A percentile compares a stretch with the other conserved stretches of the same genome.
Conservation (phyloP, 2,329 filamentous ascomycete genomes). For the Epichloe amarillans region DNA sequence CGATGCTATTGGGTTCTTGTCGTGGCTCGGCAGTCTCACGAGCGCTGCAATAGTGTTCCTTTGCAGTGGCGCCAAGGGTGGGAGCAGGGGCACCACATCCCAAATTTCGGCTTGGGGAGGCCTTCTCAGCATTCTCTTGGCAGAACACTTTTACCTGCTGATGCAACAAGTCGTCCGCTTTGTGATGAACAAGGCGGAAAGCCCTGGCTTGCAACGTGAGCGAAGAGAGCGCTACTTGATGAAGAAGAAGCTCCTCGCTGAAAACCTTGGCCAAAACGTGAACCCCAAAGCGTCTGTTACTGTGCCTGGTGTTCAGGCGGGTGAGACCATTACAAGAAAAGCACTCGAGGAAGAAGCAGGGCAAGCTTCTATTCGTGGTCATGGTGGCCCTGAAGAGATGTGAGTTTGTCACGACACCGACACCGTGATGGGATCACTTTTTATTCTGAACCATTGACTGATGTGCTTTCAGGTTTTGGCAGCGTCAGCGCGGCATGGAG, state of each 20-base stretch:
- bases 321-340: conserved; percentile 50
- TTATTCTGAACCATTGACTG: neutral
- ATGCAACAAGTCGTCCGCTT: conserved; percentile 59
- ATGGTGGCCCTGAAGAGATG: conserved; percentile 37
- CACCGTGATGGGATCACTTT: neutral
- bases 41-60: conserved; percentile 81
- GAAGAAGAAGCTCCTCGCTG: conserved; percentile 65
- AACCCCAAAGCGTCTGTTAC: conserved; percentile 30
- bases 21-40: conserved; percentile 84
- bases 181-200: conserved; percentile 69
- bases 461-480: conserved; percentile 40
- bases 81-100: conserved; percentile 51
- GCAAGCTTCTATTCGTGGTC: conserved; percentile 32
- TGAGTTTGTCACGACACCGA: conserved; percentile 17
- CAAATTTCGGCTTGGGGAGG: conserved; percentile 68
- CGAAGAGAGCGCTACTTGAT: conserved; percentile 67
- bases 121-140: conserved; percentile 67
- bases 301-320: conserved; percentile 31
- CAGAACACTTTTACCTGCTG: conserved; percentile 81
- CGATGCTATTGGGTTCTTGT: conserved; percentile 72
- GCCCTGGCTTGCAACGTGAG: conserved; percentile 75
- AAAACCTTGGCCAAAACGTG: conserved; percentile 49
- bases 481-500: conserved; percentile 41
- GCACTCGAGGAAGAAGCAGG: conserved; percentile 52
- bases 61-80: conserved; percentile 58